Conservation (phyloP, 129 eudicot species). For the Oenanthe sinensis region DNA sequence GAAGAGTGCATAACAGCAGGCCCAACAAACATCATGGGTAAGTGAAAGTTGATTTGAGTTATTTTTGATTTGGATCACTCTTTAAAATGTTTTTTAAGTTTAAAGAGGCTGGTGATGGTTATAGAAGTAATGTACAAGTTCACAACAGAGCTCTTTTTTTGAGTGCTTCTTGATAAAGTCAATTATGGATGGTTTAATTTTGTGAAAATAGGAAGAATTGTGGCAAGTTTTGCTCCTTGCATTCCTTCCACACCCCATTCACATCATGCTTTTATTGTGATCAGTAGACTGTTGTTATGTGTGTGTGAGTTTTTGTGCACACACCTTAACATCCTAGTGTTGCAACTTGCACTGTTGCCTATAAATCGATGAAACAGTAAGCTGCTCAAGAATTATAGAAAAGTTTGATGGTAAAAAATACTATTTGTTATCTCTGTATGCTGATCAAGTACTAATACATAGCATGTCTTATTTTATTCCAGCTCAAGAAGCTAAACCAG, state of each 20-base stretch:
- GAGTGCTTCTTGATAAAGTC: background rate
- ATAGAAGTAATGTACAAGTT: background rate
- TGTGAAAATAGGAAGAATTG: background rate
- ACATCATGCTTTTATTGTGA: background rate
- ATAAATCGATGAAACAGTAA: background rate
- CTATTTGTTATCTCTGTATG: background rate
- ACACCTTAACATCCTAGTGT: background rate
- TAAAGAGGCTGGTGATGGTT: background rate
- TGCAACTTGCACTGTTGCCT: background rate
- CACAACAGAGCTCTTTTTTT: background rate
- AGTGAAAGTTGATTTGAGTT: background rate
- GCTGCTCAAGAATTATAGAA: background rate
- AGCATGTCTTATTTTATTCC: background rate
- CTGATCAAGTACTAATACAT: background rate
- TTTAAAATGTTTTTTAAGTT: background rate
- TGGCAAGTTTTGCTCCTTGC: background rate
- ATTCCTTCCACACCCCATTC: background rate
- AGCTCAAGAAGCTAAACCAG: slow-evolving; percentile 9
- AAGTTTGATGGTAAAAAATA: background rate
- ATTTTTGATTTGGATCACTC: background rate
- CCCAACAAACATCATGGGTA: slow-evolving; percentile 10
- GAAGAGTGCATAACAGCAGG: slow-evolving; percentile 2
- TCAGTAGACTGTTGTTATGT: background rate
- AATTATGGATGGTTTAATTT: background rate
- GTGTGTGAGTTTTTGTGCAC: background rate